phyloP scores from a whole-genome alignment of 495 filamentous ascomycete species.

The Talaromyces ruber region DNA sequence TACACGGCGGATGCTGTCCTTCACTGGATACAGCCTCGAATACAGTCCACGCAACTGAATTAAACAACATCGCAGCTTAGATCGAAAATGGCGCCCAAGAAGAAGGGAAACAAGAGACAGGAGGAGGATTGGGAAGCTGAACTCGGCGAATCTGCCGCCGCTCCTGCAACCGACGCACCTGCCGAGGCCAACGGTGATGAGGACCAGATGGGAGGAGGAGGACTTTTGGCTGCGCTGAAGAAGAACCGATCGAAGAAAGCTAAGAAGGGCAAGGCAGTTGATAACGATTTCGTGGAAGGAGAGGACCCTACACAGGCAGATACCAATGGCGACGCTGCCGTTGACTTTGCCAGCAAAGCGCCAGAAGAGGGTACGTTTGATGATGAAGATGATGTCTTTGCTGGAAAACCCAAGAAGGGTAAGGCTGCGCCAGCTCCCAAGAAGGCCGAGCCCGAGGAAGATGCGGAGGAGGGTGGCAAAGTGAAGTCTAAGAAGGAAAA shows the following conservation, averaged over 20 bases:
- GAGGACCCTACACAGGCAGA: slow-evolving; percentile 49
- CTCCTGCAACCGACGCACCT: slow-evolving; percentile 38
- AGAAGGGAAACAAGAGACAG: slow-evolving; percentile 82
- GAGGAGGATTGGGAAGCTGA: slow-evolving; percentile 95
- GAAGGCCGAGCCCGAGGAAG: slow-evolving; percentile 30
- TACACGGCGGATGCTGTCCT: not conserved
- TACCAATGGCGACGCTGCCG: slow-evolving; percentile 21
- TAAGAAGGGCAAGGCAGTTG: slow-evolving; percentile 68
- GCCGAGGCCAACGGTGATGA: slow-evolving; percentile 41
- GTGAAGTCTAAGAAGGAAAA: slow-evolving; percentile 94
- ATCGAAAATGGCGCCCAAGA: slow-evolving; percentile 78
- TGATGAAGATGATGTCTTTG: slow-evolving; percentile 73
- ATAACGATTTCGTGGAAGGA: slow-evolving; percentile 65
- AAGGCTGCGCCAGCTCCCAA: slow-evolving; percentile 28
- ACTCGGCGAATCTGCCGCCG: slow-evolving; percentile 66
- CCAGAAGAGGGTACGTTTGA: slow-evolving; percentile 82
- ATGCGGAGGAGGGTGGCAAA: slow-evolving; percentile 50
- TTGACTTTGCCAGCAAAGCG: slow-evolving; percentile 55
- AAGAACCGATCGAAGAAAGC: slow-evolving; percentile 89
- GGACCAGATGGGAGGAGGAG: slow-evolving; percentile 52
- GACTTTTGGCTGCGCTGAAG: slow-evolving; percentile 76
- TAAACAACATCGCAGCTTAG: not conserved
- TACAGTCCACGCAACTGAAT: not conserved
- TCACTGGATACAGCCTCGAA: not conserved
- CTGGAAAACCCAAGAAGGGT: slow-evolving; percentile 56